Percentiles rank a stretch among this genome's conserved stretches.
Conservation (phyloP, 495 filamentous ascomycete species). For the Xylaria sp. region DNA sequence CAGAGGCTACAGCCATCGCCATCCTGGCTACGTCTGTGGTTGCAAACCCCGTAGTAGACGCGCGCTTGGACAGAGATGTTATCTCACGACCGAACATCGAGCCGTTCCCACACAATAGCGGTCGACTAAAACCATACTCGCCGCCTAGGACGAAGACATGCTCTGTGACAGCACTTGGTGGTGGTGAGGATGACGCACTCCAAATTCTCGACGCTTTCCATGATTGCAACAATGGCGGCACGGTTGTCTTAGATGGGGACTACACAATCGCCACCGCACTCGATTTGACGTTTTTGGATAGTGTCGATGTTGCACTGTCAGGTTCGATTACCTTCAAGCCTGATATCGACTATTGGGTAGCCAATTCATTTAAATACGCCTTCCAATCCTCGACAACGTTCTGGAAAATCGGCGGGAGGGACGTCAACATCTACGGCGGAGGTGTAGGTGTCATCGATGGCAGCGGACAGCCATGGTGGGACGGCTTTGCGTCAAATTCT, state of each 20-base stretch:
- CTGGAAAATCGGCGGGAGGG: constrained; percentile 44
- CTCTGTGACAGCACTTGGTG: constrained; percentile 38
- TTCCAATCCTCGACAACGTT: constrained; percentile 42
- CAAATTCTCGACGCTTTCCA: constrained; percentile 64
- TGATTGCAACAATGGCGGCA: constrained; percentile 69
- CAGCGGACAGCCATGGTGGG: constrained; percentile 72
- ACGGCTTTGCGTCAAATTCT: constrained; percentile 60
- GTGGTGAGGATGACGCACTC: constrained; percentile 56
- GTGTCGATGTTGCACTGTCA: constrained; percentile 60
- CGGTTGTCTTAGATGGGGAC: constrained; percentile 61
- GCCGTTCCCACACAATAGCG: constrained; percentile 21
- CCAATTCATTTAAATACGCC: constrained; percentile 38
- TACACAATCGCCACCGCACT: constrained; percentile 68
- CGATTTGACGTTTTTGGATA: constrained; percentile 66
- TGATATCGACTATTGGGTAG: constrained; percentile 41
- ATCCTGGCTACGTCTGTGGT: constrained; percentile 5
- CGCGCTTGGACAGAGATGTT: not conserved
- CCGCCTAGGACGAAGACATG: constrained; percentile 12
- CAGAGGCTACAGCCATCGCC: constrained; percentile 11
- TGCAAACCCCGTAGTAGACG: not conserved
- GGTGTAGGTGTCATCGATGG: constrained; percentile 40
- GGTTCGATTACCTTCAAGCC: constrained; percentile 27
- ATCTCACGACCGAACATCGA: constrained; percentile 17
- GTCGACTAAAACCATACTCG: not conserved
- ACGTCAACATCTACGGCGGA: constrained; percentile 42